Evolutionary conservation across 2,329 filamentous ascomycete species (phyloP).

Genomic region (Alternaria solani): DNA sequence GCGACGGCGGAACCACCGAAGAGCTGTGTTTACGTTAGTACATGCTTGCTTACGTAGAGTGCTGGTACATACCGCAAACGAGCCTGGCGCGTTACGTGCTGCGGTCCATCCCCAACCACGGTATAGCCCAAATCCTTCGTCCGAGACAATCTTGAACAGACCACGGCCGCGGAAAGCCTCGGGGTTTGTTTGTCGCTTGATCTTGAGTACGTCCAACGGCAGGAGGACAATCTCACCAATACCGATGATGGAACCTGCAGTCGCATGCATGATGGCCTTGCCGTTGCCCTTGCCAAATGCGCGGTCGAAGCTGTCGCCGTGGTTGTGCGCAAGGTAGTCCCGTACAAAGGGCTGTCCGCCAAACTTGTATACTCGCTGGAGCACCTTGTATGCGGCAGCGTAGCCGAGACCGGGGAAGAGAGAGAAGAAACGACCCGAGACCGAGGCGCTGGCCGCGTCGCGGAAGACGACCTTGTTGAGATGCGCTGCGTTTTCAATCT

Average conservation of each 20-base stretch:
- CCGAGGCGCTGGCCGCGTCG: slow-evolving; percentile 77
- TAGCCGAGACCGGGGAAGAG: slow-evolving; percentile 97
- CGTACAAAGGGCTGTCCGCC: slow-evolving; percentile 95
- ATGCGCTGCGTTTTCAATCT: slow-evolving; percentile 67
- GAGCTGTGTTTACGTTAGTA: slow-evolving; percentile 64
- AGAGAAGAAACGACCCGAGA: slow-evolving; percentile 84
- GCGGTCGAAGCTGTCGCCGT: slow-evolving; percentile 82
- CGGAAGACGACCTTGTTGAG: slow-evolving; percentile 95
- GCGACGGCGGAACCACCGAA: slow-evolving; percentile 97
- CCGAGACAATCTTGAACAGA: slow-evolving; percentile 84
- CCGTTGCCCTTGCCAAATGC: slow-evolving; percentile 96
- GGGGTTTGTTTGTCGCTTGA: slow-evolving; percentile 99
- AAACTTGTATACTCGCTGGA: slow-evolving; percentile 98
- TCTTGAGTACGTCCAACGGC: slow-evolving; percentile 96
- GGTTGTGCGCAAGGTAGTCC: slow-evolving; percentile 83
- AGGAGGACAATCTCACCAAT: slow-evolving; percentile 97
- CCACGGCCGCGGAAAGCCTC: slow-evolving; percentile 96
- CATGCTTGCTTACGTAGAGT: slow-evolving; percentile 1
- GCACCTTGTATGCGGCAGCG: slow-evolving; percentile 95
- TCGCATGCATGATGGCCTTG: slow-evolving; percentile 98
- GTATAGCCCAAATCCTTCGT: slow-evolving; percentile 96
- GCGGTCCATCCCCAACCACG: slow-evolving; percentile 98
- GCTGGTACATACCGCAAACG: slow-evolving; percentile 78
- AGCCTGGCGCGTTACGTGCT: slow-evolving; percentile 93
- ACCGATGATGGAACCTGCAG: slow-evolving; percentile 91